A percentile compares a stretch with the other conserved stretches of the same genome.
Conservation (phyloP, 768 basidiomycete species). For the Leucogyrophana mollusca region DNA sequence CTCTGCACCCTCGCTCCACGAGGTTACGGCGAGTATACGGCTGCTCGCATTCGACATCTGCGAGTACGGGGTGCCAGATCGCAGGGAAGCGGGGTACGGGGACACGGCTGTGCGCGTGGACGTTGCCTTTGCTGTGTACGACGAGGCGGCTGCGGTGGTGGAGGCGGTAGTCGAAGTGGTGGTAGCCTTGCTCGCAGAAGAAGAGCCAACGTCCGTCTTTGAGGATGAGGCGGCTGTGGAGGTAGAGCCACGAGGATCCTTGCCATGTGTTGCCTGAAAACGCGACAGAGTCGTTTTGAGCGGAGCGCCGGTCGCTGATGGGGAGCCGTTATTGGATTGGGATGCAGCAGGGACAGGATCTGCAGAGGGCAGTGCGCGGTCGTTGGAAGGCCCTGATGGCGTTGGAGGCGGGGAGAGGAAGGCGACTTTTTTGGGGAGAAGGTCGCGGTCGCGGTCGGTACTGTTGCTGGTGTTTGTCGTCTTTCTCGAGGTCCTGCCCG, state of each 20-base stretch:
- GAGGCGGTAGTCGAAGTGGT: slow-evolving; percentile 54
- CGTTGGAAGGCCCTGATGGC: slow-evolving; percentile 43
- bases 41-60: slow-evolving; percentile 71
- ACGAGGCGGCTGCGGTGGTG: slow-evolving; percentile 55
- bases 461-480: slow-evolving; percentile 34
- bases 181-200: slow-evolving; percentile 39
- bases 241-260: slow-evolving; percentile 67
- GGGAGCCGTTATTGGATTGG: too few relatives aligned
- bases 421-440: slow-evolving; percentile 83
- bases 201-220: slow-evolving; percentile 57
- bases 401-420: slow-evolving; percentile 83
- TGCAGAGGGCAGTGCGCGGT: too few relatives aligned
- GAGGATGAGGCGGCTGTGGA: slow-evolving; percentile 61
- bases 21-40: slow-evolving; percentile 72
- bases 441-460: slow-evolving; percentile 21
- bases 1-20: slow-evolving; percentile 94
- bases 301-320: too few relatives aligned
- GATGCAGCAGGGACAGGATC: slow-evolving; percentile 28
- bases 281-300: slow-evolving; percentile 72
- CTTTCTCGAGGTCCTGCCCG: slow-evolving; percentile 35
- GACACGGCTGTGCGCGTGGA: slow-evolving; percentile 63
- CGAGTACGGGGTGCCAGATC: slow-evolving; percentile 81
- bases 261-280: slow-evolving; percentile 72
- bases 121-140: slow-evolving; percentile 51
- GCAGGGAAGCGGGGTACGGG: slow-evolving; percentile 70